Base-by-base conservation (phyloP, 768 basidiomycete genomes). In the Pulveroboletus sp. region DNA sequence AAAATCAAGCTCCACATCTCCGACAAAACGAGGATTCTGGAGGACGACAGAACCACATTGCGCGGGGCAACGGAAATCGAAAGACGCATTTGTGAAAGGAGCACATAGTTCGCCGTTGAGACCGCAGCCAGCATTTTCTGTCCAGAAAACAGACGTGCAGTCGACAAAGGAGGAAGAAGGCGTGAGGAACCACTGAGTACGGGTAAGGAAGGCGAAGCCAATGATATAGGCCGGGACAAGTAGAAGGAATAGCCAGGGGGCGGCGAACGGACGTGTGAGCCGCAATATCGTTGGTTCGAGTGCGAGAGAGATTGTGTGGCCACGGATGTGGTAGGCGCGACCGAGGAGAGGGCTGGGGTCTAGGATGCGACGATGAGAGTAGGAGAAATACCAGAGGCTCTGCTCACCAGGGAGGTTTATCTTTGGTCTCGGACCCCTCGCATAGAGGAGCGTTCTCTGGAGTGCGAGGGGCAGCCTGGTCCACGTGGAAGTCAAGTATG, bases 11-110 rank as follows among this genome's bases (percentile, higher is more conserved):
- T 83, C 73, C 48, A 80, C 68, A 43, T 79, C 66, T 21, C 92
- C 91, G 24, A 94, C 76, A 0, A 86, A 79, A 44, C 88, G 75
- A 14, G 83, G 81, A 61, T 92, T 91, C 57, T 82, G 78, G 37
- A 91, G 71, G 39, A 83, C 77, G 39, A 84, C 79, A 21, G 67
- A 68, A 41, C 73, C 70, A 58, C 88, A 88, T 46, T 80, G 80
- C 5, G 88, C 84, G 5, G 89, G 90, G 64, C 90, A 94, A 13
- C 91, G 81, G 60, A 94, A 88, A 53, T 87, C 78, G 60, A 85
- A 80, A 8, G 77, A 74, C 5, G 75, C 64, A 52, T 81, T 73
- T 42, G 73, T 70, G 61, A 88, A 86, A 0, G 88, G 87, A 13
- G 68, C 72, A 64, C 90, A 93, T 3, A 64, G 52, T 36, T 67